A percentile compares a stretch with the other conserved stretches of the same genome.
Evolutionary conservation across 2,329 filamentous ascomycete species (phyloP).

Genomic region (Zasmidium cellare): DNA sequence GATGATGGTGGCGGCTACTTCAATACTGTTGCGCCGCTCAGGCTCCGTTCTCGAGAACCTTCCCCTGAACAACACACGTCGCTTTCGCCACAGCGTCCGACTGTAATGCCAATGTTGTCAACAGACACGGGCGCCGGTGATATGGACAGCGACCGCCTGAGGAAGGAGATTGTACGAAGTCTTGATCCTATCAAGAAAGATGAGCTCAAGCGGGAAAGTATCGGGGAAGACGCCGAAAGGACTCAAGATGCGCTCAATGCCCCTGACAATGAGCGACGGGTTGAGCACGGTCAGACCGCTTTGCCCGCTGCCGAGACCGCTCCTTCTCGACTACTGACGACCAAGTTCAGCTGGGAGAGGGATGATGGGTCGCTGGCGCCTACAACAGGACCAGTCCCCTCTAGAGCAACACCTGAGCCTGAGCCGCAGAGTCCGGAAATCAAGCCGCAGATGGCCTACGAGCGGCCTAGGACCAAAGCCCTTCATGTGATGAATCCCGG

Average conservation of each 20-base stretch:
- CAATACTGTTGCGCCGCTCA: conserved; percentile 21
- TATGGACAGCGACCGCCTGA: conserved; percentile 69
- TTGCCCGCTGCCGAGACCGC: conserved; percentile 25
- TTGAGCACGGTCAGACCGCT: conserved; percentile 27
- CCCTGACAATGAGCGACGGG: conserved; percentile 24
- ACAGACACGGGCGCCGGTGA: conserved; percentile 45
- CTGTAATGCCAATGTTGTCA: conserved; percentile 8
- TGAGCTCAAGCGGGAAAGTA: conserved; percentile 18
- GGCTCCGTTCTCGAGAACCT: conserved; percentile 18
- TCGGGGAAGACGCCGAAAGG: conserved; percentile 22
- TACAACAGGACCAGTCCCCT: neutral
- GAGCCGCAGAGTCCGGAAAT: conserved; percentile 27
- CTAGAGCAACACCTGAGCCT: conserved; percentile 11
- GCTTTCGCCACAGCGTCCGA: conserved; percentile 1
- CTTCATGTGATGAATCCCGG: conserved; percentile 48
- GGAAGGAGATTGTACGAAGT: conserved; percentile 73
- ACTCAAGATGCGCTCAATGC: conserved; percentile 32
- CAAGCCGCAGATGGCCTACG: conserved; percentile 31
- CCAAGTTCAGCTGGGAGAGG: conserved; percentile 42
- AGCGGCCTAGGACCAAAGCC: conserved; percentile 32
- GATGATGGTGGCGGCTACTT: conserved; percentile 17
- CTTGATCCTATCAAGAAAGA: conserved; percentile 56
- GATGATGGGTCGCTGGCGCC: conserved; percentile 6
- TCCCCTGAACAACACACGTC: conserved; percentile 28
- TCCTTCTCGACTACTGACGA: conserved; percentile 25